Percentiles rank a stretch among this genome's conserved stretches.
Evolutionary conservation across 306 rosid species (phyloP).

Genomic region (cucumber (Cucumis sativus)): Cucumber_9930_V3 NC_026659.2:30576001-30576500

Average conservation of each 20-base stretch:
- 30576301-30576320: conserved; percentile 29
- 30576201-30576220: conserved; percentile 80
- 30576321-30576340: no score
- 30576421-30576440: conserved; percentile 68
- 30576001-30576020: conserved; percentile 57
- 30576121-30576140: conserved; percentile 49
- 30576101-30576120: conserved; percentile 67
- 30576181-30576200: conserved; percentile 77
- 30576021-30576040: conserved; percentile 64
- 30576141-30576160: conserved; percentile 65
- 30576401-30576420: conserved; percentile 57
- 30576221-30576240: conserved; percentile 59
- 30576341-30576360: no score
- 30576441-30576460: conserved; percentile 49
- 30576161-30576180: conserved; percentile 63
- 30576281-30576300: conserved; percentile 86
- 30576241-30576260: conserved; percentile 36
- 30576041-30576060: conserved; percentile 54
- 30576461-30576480: conserved; percentile 64
- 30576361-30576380: no score
- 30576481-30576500: conserved; percentile 42
- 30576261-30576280: conserved; percentile 87
- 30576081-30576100: conserved; percentile 74
- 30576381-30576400: conserved; percentile 44
- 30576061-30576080: conserved; percentile 77